Base-by-base conservation (phyloP, 768 basidiomycete species). In the Jaapia argillacea region DNA sequence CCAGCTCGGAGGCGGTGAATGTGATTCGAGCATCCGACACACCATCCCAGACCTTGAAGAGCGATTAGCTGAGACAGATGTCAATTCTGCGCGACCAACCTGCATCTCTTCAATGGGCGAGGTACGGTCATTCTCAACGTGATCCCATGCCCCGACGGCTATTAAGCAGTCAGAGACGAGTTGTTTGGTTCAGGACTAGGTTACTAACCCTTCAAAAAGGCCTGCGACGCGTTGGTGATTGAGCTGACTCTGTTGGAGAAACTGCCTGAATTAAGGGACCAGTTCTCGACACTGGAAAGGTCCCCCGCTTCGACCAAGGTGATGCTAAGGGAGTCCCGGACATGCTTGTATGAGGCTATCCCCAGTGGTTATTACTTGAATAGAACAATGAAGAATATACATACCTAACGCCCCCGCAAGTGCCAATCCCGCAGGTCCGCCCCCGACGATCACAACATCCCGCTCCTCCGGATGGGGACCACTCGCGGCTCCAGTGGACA, bases 381-480 rank as follows among this genome's bases (percentile, higher is more conserved):
- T 36, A 26, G 6, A 6, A 24, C n/a, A 21, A 40, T 24, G 22
- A 24, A 27, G 28, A 33, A 47, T 22, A 5, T 18, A 60, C 75
- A 47, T 57, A 94, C 93, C 75, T 5, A 99, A 69, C 25, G 90
- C 88, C 55, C 78, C 79, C 3, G 91, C 92, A 26, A 99, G 66
- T 10, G 92, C 85, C 31, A 99, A 71, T 3, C 96, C 96, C 3
- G 77, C 88, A 21, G 90, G 92, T 2, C 93, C 94, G 22, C 89
- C 96, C 14, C 96, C 94, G 21, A 98, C 88, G 52, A 98, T 86
- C 18, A 94, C 87, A 25, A 98, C 72, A 58, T 98, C 96, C 50
- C 74, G 81, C 27, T 85, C 74, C 46, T 75, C 65, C 22, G 59
- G 43, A 6, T 45, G 40, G 13, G 45, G 42, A 37, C 50, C 45